Evolutionary conservation across 2,329 filamentous ascomycete genomes (phyloP), one percentile per base, ranked within the genome.

Genomic region (Fusarium staphyleae): DNA sequence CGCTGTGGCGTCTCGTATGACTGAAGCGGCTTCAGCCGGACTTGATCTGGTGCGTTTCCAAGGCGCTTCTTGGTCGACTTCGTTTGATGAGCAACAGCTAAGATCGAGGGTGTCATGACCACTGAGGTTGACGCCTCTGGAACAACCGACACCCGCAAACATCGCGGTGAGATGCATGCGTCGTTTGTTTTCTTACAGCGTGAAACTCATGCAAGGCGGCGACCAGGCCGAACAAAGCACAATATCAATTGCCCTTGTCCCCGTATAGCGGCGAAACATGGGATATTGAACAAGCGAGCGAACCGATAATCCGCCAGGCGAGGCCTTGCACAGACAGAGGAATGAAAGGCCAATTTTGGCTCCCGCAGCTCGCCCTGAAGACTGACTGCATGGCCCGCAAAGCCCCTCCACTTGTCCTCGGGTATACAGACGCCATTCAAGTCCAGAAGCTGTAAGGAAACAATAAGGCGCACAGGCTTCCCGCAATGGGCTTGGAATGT

Each of bases 1-100:
- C 45, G 49, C 42, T 56, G 58, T 62, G 54, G 58, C 58, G 58
- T 33, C 28, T 48, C 52, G 36, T 52, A 62, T 62, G 58, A 62
- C 50, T 39, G 37, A 41, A 36, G 35, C 45, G 53, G 57, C 16
- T 33, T 41, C 44, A 40, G 32, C 54, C 58, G 54, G 58, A 22
- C 46, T 39, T 33, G 39, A 44, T 52, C 30, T 47, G 36, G 46
- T 33, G 48, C 37, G 26, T 55, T 61, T 51, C 37, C 53, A 37
- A 41, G 58, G 58, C 14, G 42, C 26, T 53, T 42, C 39, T 48
- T 40, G 30, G 19, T 52, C 24, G 30, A 40, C 43, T 35, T 48
- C 29, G 47, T 62, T 62, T 46, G 34, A 61, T 55, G 45, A 51
- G 36, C 19, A 19, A 35, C 10, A 30, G 7, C 39, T 19, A 39